Evolutionary conservation across 805 yeast genomes (phyloP), one percentile per base, ranked within the genome.

Genomic region (Saccharomyces paradoxus): DNA sequence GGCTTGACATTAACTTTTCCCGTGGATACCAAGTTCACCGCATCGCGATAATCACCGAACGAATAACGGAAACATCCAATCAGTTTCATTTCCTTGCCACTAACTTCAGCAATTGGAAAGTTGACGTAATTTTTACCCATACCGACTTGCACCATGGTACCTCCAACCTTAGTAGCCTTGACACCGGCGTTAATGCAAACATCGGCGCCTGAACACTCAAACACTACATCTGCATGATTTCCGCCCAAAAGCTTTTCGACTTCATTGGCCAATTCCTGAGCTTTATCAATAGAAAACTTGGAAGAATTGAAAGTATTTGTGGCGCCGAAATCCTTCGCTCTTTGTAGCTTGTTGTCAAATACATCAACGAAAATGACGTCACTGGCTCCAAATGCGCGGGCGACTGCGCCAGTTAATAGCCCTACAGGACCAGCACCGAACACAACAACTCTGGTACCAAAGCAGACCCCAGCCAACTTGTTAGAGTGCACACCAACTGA

Each of bases 371-470:
- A 81, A 53, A 86, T 73, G 48, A 89, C 83, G 14, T 79, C 76
- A 14, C 83, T 73, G 10, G 94, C 94, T 28, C 96, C 96, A 61
- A 81, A 86, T 4, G 89, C 86, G 58, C 75, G 78, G 24, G 89
- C 89, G 30, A 81, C 87, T 37, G 84, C 83, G 46, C 90, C 89
- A 54, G 83, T 77, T 55, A 88, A 74, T 49, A 89, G 71, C 22
- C 96, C 96, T 56, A 89, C 89, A 7, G 96, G 96, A 12, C 96
- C 96, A 28, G 95, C 95, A 53, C 96, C 96, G 57, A 86, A 84
- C 0, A 89, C 87, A 48, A 81, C 83, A 14, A 85, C 88, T 26
- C 74, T 71, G 52, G 84, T 86, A 54, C 92, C 92, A 64, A 85
- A 84, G 26, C 71, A 74, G 53, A 85, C 74, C 37, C 73, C 72